phyloP scores from a whole-genome alignment of 208 protist genomes.

The Balamuthia mandrillaris region DNA sequence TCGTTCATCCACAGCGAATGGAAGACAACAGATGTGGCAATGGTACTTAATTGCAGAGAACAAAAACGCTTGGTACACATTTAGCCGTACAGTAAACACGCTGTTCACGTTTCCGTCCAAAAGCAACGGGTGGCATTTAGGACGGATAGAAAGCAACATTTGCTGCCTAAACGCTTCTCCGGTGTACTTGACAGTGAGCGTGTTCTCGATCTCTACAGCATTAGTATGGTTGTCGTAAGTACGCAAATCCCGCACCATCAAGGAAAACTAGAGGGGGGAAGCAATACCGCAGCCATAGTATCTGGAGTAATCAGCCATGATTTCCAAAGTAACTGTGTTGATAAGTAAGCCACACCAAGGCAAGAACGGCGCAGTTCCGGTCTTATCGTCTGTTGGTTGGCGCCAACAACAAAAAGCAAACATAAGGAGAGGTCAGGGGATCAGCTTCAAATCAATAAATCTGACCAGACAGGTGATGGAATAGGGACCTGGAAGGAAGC shows the following conservation, averaged over 20 bases:
- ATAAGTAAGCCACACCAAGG: conserved; percentile 37
- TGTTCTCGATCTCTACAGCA: not conserved
- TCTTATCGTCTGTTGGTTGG: not conserved
- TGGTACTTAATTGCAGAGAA: conserved; percentile 35
- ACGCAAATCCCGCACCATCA: not conserved
- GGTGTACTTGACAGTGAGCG: not conserved
- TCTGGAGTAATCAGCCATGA: conserved; percentile 9
- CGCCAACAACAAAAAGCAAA: not conserved
- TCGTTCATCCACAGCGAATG: not conserved
- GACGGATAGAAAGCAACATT: not conserved
- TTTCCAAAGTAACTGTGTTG: conserved; percentile 12
- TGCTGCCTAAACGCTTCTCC: not conserved
- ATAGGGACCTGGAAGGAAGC: no score
- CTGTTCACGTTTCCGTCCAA: conserved; percentile 12
- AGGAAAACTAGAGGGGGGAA: not conserved
- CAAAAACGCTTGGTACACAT: conserved; percentile 27
- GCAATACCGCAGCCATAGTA: conserved; percentile 12
- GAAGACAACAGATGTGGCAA: conserved; percentile 14
- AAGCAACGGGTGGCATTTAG: conserved; percentile 34
- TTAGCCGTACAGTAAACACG: not conserved
- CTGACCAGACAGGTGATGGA: no score
- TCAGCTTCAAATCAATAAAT: not conserved
- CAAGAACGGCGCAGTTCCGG: not conserved
- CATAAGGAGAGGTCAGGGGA: not conserved
- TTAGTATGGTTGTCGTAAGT: not conserved